Evolutionary conservation across 2,329 filamentous ascomycete genomes (phyloP).

Genomic region (Diaporthe ampelina): DNA sequence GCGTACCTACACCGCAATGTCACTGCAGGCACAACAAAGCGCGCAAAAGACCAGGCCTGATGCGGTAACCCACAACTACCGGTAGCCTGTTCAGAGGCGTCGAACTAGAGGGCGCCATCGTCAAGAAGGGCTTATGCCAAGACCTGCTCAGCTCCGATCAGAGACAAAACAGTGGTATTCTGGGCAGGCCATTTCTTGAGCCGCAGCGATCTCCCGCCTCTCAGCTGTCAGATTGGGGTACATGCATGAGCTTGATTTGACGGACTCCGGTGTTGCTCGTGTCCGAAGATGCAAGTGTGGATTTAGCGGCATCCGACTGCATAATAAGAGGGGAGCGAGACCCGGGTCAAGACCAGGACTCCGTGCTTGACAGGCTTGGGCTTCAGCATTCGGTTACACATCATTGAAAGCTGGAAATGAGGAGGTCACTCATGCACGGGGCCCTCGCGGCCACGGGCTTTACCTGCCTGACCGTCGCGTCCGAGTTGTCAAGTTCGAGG

Average conservation of each 20-base stretch:
- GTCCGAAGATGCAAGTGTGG: neutral
- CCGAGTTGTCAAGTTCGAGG: neutral
- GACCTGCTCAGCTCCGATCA: constrained; percentile 24
- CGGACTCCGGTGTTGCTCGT: constrained; percentile 11
- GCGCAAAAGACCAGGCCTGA: neutral
- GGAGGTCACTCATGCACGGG: neutral
- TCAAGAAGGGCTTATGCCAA: constrained; percentile 26
- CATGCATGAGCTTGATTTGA: constrained; percentile 23
- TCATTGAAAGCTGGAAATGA: neutral
- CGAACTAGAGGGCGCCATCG: constrained; percentile 22
- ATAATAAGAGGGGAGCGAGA: constrained; percentile 19
- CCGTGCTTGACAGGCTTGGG: constrained; percentile 7
- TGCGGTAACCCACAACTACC: neutral
- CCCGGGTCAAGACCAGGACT: neutral
- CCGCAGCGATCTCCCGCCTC: constrained; percentile 4
- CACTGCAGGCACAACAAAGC: neutral
- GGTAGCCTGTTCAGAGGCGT: neutral
- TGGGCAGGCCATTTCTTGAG: neutral
- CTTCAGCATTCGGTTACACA: constrained; percentile 5
- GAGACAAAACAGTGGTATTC: neutral
- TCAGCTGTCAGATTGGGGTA: constrained; percentile 10
- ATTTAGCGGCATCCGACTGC: constrained; percentile 20
- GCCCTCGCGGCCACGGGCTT: neutral
- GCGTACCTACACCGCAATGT: neutral
- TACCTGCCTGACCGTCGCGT: neutral